Conservation (phyloP, 164 flowering plant genomes). For the Vitis amurensis region DNA sequence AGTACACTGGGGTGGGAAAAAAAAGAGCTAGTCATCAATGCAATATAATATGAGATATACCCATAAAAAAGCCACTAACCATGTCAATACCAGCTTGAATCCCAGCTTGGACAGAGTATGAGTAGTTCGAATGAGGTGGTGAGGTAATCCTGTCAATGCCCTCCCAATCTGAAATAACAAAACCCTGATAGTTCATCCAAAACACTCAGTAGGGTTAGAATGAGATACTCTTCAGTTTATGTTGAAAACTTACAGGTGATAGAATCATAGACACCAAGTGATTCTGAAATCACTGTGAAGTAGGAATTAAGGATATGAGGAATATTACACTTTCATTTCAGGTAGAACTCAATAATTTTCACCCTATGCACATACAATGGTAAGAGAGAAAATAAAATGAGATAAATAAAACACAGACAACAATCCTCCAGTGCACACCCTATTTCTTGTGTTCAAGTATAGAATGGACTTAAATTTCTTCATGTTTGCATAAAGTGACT, state of each 20-base stretch:
- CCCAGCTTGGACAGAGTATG: conserved; percentile 51
- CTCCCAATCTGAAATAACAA: conserved; percentile 65
- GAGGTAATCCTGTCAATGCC: conserved; percentile 55
- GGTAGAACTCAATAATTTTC: not conserved
- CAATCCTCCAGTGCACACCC: no score
- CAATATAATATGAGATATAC: not conserved
- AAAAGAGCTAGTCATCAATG: not conserved
- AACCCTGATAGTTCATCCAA: conserved; percentile 39
- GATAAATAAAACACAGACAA: not conserved
- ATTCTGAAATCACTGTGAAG: not conserved
- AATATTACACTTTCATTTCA: not conserved
- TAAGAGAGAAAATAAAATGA: not conserved
- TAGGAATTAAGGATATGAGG: not conserved
- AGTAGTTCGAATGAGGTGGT: conserved; percentile 50
- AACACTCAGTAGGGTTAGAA: not conserved
- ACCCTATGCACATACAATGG: not conserved
- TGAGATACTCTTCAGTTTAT: not conserved
- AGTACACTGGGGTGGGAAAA: not conserved
- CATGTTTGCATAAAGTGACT: no score
- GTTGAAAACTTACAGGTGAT: not conserved
- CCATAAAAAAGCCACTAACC: conserved; percentile 27
- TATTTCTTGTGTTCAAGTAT: no score
- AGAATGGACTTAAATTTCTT: no score
- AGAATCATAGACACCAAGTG: not conserved
- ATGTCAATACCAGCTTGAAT: conserved; percentile 62